Evolutionary conservation across 371 early-diverging fungal species (phyloP), one percentile per base, ranked within the genome.

Genomic region (Phascolomyces articulosus): DNA sequence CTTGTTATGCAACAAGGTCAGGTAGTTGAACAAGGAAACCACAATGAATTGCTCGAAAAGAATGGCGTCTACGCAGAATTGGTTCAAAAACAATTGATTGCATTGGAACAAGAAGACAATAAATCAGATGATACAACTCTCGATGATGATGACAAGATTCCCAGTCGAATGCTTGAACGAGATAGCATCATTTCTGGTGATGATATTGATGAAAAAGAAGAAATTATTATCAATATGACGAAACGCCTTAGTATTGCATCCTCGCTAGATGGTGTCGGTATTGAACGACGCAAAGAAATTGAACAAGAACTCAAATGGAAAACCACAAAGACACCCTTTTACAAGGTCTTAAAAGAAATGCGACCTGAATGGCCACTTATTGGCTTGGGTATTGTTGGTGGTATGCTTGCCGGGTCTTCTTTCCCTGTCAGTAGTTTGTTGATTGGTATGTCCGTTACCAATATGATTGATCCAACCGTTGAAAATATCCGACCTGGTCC

Each of bases 1-100:
- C 81, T 87, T 47, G 91, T 91, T 16, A 83, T 91, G 79, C 72
- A 84, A 55, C 66, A 87, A 41, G 93, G 93, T 18, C 57, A 70
- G 2, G 70, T 92, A 15, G 65, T 88, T 20, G 93, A 92, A 69
- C 64, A 63, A 9, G 93, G 93, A 51, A 83, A 79, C 0, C 93
- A 92, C 65, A 78, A 82, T 15, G 75, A 83, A 18, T 64, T 89
- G 2, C 51, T 87, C 40, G 74, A 58, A 2, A 57, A 56, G 0
- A 55, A 78, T n/a, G 79, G 81, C 16, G 60, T 67, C 9, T 87
- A 87, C 53, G 58, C 66, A 28, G 77, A 75, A 15, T 59, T 85
- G 21, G 83, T 85, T 18, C 71, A 74, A 28, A 79, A 80, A 60
- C 86, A 85, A 53, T 68, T 78, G 51, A 74, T 85, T 48, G 53